Conservation (phyloP, 129 eudicot genomes). For the sunflower (Helianthus annuus) region HanXRQr2.0-SUNRISE NC_035448.2:21056729-21057228, state of each 20-base stretch:
- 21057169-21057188: neutral
- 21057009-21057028: constrained; percentile 2
- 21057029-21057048: neutral
- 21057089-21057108: neutral
- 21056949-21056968: neutral
- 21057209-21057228: constrained; percentile 10
- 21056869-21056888: neutral
- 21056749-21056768: constrained; percentile 4
- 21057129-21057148: neutral
- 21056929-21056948: neutral
- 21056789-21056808: constrained; percentile 5
- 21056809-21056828: neutral
- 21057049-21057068: neutral
- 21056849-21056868: neutral
- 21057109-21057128: neutral
- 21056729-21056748: neutral
- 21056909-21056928: neutral
- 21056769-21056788: constrained; percentile 3
- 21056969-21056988: neutral
- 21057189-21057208: neutral
- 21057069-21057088: neutral
- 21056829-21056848: constrained; percentile 7
- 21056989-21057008: constrained; percentile 1
- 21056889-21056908: neutral
- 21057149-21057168: neutral